Base-by-base conservation (phyloP, 2,329 filamentous ascomycete species). In the Fusarium xyrophilum region DNA sequence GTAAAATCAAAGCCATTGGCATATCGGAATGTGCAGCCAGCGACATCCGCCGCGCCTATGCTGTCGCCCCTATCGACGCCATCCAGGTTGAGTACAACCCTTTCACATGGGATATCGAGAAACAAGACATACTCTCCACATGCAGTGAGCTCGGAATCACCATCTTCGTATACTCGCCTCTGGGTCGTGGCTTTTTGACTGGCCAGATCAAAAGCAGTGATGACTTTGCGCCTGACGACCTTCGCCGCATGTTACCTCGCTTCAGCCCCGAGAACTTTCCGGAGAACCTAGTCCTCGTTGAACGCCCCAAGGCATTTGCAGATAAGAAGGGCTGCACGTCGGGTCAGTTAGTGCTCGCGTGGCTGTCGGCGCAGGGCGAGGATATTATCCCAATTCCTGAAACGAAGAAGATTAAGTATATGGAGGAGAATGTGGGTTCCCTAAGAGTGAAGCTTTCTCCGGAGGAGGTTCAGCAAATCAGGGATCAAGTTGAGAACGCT, bases 261-360 rank as follows among this genome's bases (percentile, higher is more conserved):
- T 55, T 46, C 1, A 55, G 32, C 30, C 23, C 30, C 0, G 52
- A 55, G 7, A 55, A 55, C n/a, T 55, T 55, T 12, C 3, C 40
- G 1, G 47, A 35, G 30, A 55, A 55, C 6, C 7, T 55, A 0
- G 25, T 44, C 12, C 40, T 55, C 0, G 52, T 55, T 30, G 30
- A 55, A 11, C 10, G 30, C 0, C 25, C 47, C 0, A 21, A 36
- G 40, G 0, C 2, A 17, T 2, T 55, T 19, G 52, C 52, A 9
- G 52, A 44, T 5, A 3, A 47, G 23, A 55, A 55, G 32, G 19
- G 39, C 19, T 33, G 28, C 39, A 55, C 40, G 7, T 5, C 32
- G 12, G 52, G 52, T 36, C 52, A 55, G 19, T 17, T 55, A 19
- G 30, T 44, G 25, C 39, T 55, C 1, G 52, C 52, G 0, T 55